Conservation (phyloP, 108 stramenopile species). For the Skeletonema menzelii region DNA sequence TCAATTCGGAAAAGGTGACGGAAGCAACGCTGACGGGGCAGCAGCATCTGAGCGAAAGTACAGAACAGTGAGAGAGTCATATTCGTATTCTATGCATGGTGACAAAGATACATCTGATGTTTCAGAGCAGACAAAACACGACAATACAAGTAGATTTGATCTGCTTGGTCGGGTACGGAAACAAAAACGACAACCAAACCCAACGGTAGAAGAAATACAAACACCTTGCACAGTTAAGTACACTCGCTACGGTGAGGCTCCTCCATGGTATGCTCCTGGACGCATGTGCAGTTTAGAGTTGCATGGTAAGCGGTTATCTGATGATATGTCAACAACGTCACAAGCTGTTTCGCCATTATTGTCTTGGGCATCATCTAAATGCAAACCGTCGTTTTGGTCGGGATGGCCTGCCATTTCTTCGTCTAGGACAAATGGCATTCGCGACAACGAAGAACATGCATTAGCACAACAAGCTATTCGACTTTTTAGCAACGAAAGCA, state of each 20-base stretch:
- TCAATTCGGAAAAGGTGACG: conserved; percentile 61
- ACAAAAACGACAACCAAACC: neutral
- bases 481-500: conserved; percentile 13
- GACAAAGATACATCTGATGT: neutral
- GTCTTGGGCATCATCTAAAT: conserved; percentile 21
- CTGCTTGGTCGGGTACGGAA: conserved; percentile 1
- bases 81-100: conserved; percentile 43
- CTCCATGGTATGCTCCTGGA: conserved; percentile 80
- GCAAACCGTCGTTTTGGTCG: conserved; percentile 33
- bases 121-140: neutral
- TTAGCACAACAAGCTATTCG: conserved; percentile 15
- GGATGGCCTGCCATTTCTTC: conserved; percentile 27
- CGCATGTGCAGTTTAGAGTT: conserved; percentile 77
- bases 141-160: neutral
- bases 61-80: conserved; percentile 74
- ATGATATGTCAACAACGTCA: neutral
- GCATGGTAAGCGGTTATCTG: conserved; percentile 35
- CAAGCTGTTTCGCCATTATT: conserved; percentile 13
- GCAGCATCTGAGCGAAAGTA: conserved; percentile 37
- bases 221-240: conserved; percentile 52
- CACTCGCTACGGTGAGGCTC: conserved; percentile 85
- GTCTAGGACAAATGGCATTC: neutral
- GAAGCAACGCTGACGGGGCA: neutral
- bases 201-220: neutral
- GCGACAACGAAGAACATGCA: neutral